A percentile compares a stretch with the other conserved stretches of the same genome.
These are phyloP conservation scores for Colletotrichum musae DNA, from an alignment of 2,329 filamentous ascomycete genomes.

Conservation along the genomic window DNA sequence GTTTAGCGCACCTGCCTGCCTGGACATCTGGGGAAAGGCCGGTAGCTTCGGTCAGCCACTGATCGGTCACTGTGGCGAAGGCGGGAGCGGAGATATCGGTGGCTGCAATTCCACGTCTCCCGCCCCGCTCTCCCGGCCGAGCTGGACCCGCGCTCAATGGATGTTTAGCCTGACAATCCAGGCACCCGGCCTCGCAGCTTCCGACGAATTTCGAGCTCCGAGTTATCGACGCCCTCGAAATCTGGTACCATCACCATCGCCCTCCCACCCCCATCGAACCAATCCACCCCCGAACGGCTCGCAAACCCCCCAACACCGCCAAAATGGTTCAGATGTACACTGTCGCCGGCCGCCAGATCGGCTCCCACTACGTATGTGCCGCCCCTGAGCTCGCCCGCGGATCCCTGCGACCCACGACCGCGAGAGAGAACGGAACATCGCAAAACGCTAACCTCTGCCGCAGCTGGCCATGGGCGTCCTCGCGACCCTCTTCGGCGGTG, in stretches of 20 bases:
- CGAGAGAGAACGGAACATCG: conserved; percentile 13
- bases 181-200: conserved; percentile 34
- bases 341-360: conserved; percentile 72
- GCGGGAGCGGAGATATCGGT: not conserved
- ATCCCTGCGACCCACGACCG: conserved; percentile 12
- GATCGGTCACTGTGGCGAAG: conserved; percentile 13
- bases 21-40: not conserved
- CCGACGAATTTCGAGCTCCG: conserved; percentile 44
- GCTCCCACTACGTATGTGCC: conserved; percentile 71
- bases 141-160: not conserved
- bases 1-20: conserved; percentile 21
- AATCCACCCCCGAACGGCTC: conserved; percentile 45
- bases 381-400: conserved; percentile 33
- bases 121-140: conserved; percentile 9
- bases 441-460: conserved; percentile 42
- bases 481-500: conserved; percentile 58
- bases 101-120: conserved; percentile 14
- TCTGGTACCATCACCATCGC: conserved; percentile 47
- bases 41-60: conserved; percentile 25
- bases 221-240: conserved; percentile 37
- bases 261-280: conserved; percentile 46
- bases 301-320: conserved; percentile 48
- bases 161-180: conserved; percentile 26
- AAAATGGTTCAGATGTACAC: conserved; percentile 67
- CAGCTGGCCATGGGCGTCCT: conserved; percentile 73